phyloP scores from a whole-genome alignment of 2,329 filamentous ascomycete species.

The Teratosphaeria viscida region DNA sequence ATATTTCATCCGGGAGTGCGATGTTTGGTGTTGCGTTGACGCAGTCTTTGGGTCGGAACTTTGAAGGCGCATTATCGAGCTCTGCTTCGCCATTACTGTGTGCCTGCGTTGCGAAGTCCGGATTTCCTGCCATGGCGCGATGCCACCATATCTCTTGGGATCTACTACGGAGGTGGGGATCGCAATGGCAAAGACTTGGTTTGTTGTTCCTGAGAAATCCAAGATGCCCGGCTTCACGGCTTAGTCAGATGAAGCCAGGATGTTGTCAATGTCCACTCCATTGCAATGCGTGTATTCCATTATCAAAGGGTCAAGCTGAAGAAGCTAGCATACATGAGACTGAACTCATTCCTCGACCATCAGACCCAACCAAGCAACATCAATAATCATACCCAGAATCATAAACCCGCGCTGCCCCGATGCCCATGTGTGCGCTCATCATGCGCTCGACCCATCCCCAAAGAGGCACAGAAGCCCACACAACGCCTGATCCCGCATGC shows the following conservation, averaged over 20 bases:
- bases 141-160: too few relatives aligned
- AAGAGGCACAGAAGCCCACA: neutral
- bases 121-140: neutral
- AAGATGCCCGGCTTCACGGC: too few relatives aligned
- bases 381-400: neutral
- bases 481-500: neutral
- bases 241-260: neutral
- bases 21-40: neutral
- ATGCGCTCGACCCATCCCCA: neutral
- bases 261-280: neutral
- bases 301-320: neutral
- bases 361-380: neutral
- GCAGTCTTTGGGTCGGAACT: neutral
- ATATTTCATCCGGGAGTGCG: conserved; percentile 12
- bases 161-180: neutral
- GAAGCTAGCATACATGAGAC: neutral
- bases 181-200: too few relatives aligned
- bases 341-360: neutral
- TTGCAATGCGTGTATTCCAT: neutral
- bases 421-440: neutral
- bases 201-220: too few relatives aligned
- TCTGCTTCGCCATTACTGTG: neutral
- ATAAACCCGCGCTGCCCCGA: neutral
- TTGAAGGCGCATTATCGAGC: neutral
- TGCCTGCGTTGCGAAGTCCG: neutral